Evolutionary conservation across 768 basidiomycete genomes (phyloP), one percentile per base, ranked within the genome.

Genomic region (Tricholoma saponaceum): DNA sequence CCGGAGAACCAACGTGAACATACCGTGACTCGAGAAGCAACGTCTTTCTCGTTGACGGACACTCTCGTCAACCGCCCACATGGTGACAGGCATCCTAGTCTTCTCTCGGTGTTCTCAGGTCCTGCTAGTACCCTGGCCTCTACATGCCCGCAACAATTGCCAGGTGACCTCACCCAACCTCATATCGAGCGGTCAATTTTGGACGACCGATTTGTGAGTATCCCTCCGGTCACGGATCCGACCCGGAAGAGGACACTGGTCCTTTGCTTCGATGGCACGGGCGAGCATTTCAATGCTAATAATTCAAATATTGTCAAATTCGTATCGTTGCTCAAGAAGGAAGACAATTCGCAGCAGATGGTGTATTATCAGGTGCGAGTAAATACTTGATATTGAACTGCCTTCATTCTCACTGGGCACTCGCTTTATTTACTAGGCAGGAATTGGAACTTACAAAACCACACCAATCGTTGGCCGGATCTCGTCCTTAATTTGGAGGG

Each of bases 241-340:
- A 7, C 74, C 74, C 3, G 59, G 5, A 46, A 67, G 14, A 73
- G 82, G 3, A 82, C 78, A 0, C 72, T 84, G 32, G 65, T 83
- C 7, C 66, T 84, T 0, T 83, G 82, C 62, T 83, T 84, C 58
- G 83, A 84, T 65, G 83, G 83, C 2, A 83, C 82, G 1, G 78
- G 79, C 3, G 77, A 81, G 58, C 74, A 81, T 59, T 81, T 80
- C 57, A 76, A 79, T 60, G 64, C 68, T 5, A 78, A 80, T 59
- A 83, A 83, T 62, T 83, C 82, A 5, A 84, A 83, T 54, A 75
- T 84, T 37, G 80, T 82, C 4, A 71, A 79, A 53, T 62, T 84
- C 5, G 76, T 82, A 20, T 76, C 79, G 3, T 59, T 80, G 58
- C 64, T 84, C 58, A 80, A 78, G 71, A 84, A 83, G 65, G 74